Base-by-base conservation (phyloP, 2,329 filamentous ascomycete species). In the Macrophomina pseudophaseolina region DNA sequence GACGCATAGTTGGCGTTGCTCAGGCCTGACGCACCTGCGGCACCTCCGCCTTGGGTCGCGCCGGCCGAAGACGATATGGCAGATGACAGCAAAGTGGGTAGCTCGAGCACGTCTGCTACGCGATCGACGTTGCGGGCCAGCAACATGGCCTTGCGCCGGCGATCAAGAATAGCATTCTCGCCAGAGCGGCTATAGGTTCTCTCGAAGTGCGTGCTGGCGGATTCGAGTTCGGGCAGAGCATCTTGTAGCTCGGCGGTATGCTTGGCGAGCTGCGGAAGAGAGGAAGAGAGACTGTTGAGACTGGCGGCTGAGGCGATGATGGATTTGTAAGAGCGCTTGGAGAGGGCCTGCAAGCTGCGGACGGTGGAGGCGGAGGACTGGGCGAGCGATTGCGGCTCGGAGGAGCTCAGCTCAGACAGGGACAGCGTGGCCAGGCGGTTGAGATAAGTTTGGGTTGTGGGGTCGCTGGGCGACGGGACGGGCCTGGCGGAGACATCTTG, bases 51-150 rank as follows among this genome's bases (percentile, higher is more conserved):
- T n/a, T 80, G 80, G n/a, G 84, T 80, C 3, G 56, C 48, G 11
- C 28, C 60, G 51, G 49, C 52, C 0, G 80, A 83, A 4, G 82
- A 81, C 7, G 86, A 86, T 66, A 94, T 90, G 53, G 94, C 90
- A 1, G 94, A 93, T 12, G 91, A 91, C 14, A 99, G 86, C 40
- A 98, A 82, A 0, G 91, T 89, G 0, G 95, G 95, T 35, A 99
- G 86, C 73, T 98, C 94, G 67, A 99, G 87, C 38, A 98, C 90
- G 76, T 97, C 94, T 35, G 93, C 91, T 3, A 98, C 85, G 65
- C 94, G 88, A 76, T 97, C 94, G 33, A 94, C 90, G 76, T 97
- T 98, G 56, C 92, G 87, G 18, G 92, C 88, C 16, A 98, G 84
- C 28, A 97, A 85, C 74, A 97, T 86, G 0, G 92, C 91, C 74